Evolutionary conservation across 2,329 filamentous ascomycete species (phyloP), one percentile per base, ranked within the genome.

Genomic region (Ceratocystis destructans): DNA sequence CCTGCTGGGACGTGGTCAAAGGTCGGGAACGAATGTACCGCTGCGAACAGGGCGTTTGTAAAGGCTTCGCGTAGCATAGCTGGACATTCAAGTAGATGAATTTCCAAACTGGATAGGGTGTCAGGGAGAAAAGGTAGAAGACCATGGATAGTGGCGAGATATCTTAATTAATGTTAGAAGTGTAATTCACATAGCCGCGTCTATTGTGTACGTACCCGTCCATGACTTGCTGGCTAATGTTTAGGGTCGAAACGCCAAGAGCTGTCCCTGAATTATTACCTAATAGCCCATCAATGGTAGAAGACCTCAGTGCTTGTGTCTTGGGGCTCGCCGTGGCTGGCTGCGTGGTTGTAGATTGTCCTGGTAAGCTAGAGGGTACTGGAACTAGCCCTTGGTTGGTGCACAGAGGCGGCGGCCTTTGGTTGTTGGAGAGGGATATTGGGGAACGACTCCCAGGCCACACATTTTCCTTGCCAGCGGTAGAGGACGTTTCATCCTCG

Each of bases 71-170:
- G 80, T 12, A 89, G 77, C 2, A 78, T 73, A 1, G 77, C 71
- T 0, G 84, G 81, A 69, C 83, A 85, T 59, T 81, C 79, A 2
- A 77, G 76, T 22, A 90, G 74, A 22, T 84, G 77, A 7, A 78
- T 77, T 66, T 83, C 80, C 8, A 88, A 73, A n/a, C 79, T 78
- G 15, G 76, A 74, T 70, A 82, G 85, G 65, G 76, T 83, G 64
- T 78, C 78, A 1, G 86, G 81, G 12, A 90, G 77, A 57, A 90
- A 77, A 0, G 87, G 87, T 67, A 88, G 85, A 2, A 82, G 82
- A 15, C 84, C 83, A 70, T 90, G 87, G 22, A 90, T 82, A 15
- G 82, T 76, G 3, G 78, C 78, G 64, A 88, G 80, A 17, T 63
- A 63, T 15, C 61, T 63, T 28, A 33, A 31, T 15, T 28, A 41